Evolutionary conservation across 78 protist genomes (phyloP).

Genomic region (Bodo saltans): DNA sequence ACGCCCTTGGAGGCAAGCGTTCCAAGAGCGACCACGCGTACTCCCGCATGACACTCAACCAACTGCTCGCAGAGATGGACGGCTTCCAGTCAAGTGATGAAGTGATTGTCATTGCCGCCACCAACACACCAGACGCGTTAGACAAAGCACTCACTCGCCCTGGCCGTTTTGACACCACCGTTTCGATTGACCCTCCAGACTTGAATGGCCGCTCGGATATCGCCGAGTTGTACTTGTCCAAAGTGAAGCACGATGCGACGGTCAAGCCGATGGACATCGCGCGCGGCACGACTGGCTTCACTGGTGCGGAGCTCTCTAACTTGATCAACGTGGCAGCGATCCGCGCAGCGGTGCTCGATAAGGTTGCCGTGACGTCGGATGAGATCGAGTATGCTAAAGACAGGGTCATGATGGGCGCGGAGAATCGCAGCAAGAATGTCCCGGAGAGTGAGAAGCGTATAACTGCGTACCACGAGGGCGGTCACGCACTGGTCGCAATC

Average conservation of each 20-base stretch:
- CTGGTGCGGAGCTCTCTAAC: constrained; percentile 83
- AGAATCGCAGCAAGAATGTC: constrained; percentile 50
- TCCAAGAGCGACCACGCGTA: constrained; percentile 39
- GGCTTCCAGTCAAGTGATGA: constrained; percentile 53
- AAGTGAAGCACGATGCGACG: constrained; percentile 9
- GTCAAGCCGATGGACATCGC: constrained; percentile 60
- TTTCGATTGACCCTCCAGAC: constrained; percentile 74
- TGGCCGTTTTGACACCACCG: constrained; percentile 84
- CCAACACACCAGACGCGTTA: constrained; percentile 79
- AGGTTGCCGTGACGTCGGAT: constrained; percentile 38
- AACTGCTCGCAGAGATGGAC: constrained; percentile 66
- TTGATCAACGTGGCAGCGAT: constrained; percentile 84
- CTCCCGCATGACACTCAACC: constrained; percentile 71
- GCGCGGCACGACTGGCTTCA: constrained; percentile 70
- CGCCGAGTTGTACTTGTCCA: constrained; percentile 14
- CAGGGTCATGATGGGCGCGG: constrained; percentile 82
- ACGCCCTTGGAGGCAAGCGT: constrained; percentile 82
- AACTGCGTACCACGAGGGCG: constrained; percentile 93
- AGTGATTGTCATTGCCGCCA: constrained; percentile 88
- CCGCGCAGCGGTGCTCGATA: constrained; percentile 52
- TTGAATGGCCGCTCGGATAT: constrained; percentile 58
- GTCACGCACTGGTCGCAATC: constrained; percentile 90
- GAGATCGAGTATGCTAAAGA: constrained; percentile 78
- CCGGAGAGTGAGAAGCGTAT: constrained; percentile 30
- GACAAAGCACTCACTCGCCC: constrained; percentile 85